Conservation (phyloP, 345 rosid genomes). For the Citrus inodora region DNA sequence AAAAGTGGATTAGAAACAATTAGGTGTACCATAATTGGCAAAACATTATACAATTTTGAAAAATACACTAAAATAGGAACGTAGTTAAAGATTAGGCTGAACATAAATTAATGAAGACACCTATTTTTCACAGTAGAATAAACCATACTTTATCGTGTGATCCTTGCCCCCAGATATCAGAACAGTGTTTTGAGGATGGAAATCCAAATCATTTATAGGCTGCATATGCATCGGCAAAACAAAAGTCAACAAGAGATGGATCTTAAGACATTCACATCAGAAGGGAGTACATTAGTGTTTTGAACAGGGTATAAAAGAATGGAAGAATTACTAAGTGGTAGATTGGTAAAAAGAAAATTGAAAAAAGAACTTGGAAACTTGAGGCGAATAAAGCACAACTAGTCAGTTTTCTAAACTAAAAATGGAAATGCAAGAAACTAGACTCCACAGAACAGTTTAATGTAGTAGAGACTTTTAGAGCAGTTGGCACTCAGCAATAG, state of each 20-base stretch:
- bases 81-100: not conserved
- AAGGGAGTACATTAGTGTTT: not conserved
- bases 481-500: slow-evolving; percentile 2
- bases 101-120: slow-evolving; percentile 5
- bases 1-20: not conserved
- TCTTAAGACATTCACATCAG: not conserved
- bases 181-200: slow-evolving; percentile 73
- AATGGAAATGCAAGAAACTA: not conserved
- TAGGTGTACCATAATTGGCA: not conserved
- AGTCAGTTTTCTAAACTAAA: no score
- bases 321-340: not conserved
- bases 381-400: not conserved
- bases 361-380: not conserved
- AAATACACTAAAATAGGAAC: not conserved
- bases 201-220: slow-evolving; percentile 85
- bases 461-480: not conserved
- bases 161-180: slow-evolving; percentile 77
- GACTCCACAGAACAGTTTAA: not conserved
- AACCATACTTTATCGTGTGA: slow-evolving; percentile 68
- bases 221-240: slow-evolving; percentile 28
- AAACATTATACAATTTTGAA: not conserved
- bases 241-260: slow-evolving; percentile 17
- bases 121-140: slow-evolving; percentile 7
- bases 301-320: not conserved
- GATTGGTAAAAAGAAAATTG: not conserved